phyloP scores from a whole-genome alignment of 106 monocot genomes.

The Hemerocallis citrina region DNA sequence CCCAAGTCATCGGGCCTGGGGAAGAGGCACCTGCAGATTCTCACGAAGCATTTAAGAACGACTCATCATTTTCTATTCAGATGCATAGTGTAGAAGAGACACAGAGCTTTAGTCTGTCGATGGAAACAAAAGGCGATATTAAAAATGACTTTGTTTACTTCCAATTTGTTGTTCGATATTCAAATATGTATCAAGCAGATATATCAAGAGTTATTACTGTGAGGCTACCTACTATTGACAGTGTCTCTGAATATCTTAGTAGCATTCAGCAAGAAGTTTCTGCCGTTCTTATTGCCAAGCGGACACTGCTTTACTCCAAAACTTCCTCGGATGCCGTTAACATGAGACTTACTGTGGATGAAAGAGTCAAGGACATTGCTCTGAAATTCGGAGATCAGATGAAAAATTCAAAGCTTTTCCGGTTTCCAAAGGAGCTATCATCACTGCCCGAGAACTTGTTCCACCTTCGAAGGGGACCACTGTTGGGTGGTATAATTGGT shows the following conservation, averaged over 20 bases:
- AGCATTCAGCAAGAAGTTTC: conserved; percentile 78
- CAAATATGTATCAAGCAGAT: conserved; percentile 72
- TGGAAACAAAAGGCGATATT: conserved; percentile 83
- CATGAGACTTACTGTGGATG: conserved; percentile 75
- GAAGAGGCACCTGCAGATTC: conserved; percentile 80
- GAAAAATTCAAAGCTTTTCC: conserved; percentile 66
- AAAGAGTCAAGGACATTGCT: conserved; percentile 90
- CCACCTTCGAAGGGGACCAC: conserved; percentile 91
- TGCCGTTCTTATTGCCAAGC: conserved; percentile 81
- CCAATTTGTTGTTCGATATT: conserved; percentile 86
- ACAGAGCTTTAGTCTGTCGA: conserved; percentile 78
- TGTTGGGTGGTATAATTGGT: conserved; percentile 80
- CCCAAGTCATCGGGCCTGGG: conserved; percentile 95
- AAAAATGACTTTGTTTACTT: conserved; percentile 72
- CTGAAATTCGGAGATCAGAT: conserved; percentile 68
- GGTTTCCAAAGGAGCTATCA: conserved; percentile 77
- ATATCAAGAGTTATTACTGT: conserved; percentile 86
- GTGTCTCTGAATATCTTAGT: conserved; percentile 64
- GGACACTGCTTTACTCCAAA: conserved; percentile 66
- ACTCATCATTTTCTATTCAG: conserved; percentile 69
- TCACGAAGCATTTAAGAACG: conserved; percentile 88
- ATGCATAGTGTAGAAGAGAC: conserved; percentile 97
- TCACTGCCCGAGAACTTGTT: conserved; percentile 79
- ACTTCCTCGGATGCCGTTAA: conserved; percentile 48
- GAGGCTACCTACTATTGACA: conserved; percentile 78